A percentile compares a stretch with the other conserved stretches of the same genome.
Conservation (phyloP, 2,329 filamentous ascomycete genomes). For the Paramyrothecium sp. region DNA sequence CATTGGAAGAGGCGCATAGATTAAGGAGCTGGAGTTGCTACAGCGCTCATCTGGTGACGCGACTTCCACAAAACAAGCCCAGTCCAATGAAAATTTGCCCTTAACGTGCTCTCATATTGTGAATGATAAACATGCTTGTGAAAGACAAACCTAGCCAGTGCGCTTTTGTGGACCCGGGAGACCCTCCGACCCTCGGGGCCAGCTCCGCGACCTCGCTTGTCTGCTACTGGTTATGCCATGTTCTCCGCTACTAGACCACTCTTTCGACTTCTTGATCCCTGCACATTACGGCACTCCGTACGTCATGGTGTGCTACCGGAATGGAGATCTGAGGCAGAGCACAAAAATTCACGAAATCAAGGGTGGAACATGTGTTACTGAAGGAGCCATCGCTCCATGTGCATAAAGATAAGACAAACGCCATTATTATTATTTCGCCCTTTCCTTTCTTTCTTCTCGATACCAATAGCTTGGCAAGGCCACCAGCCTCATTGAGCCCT, state of each 20-base stretch:
- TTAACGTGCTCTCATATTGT: not conserved
- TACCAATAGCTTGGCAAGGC: too few relatives aligned
- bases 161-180: not conserved
- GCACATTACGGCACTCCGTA: not conserved
- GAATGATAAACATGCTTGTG: not conserved
- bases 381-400: too few relatives aligned
- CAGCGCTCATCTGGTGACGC: not conserved
- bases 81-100: not conserved
- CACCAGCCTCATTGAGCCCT: not conserved
- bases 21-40: not conserved
- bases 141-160: not conserved
- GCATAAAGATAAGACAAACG: too few relatives aligned
- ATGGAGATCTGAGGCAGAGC: too few relatives aligned
- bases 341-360: too few relatives aligned
- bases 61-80: not conserved
- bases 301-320: too few relatives aligned
- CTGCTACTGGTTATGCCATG: not conserved
- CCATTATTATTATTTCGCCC: too few relatives aligned
- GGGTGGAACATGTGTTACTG: too few relatives aligned
- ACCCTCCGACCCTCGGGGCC: not conserved
- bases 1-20: not conserved
- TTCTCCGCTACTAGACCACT: not conserved
- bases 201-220: not conserved
- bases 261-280: too few relatives aligned
- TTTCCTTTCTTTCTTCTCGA: too few relatives aligned